Base-by-base conservation (phyloP, 2,329 filamentous ascomycete genomes). In the Stylonectria norvegica region DNA sequence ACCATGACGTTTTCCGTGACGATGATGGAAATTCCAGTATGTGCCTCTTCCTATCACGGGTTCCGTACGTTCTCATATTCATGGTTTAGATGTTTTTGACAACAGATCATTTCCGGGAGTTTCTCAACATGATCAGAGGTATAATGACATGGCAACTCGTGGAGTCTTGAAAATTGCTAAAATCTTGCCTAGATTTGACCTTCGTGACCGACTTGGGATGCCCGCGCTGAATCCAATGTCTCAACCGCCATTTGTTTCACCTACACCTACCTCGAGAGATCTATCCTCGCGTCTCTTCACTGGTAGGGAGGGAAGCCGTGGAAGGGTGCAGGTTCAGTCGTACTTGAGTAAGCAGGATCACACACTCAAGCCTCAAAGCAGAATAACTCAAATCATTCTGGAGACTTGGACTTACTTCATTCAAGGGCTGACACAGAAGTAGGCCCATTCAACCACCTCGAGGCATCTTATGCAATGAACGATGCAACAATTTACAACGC, bases 211-310 rank as follows among this genome's bases (percentile, higher is more conserved):
- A 45, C 57, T 65, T 15, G 58, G 53, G 14, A 50, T 69, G 22
- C 64, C 65, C 15, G 55, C 60, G 4, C 56, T 71, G 14, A 63
- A 63, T 28, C 50, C 67, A 12, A 57, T 60, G 23, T 59, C 66
- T 8, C 65, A 68, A 35, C 61, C 67, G 12, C 69, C 65, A 42
- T 48, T 68, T 20, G 53, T 55, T 28, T 66, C 64, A n/a, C 64
- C 64, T 5, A 63, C 62, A 7, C 62, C 59, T 10, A 46, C 53
- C 7, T 48, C 57, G 1, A 55, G 57, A 46, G 59, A 62, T 23
- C 25, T 60, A 5, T 49, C 56, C 16, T 30, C 53, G 28, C 55
- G 56, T 17, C 45, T 55, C 3, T 53, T 58, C 16, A 37, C 50
- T 11, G 17, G 39, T 23, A 53, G 60, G 40, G 59, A 61, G 8